Evolutionary conservation across 2,329 filamentous ascomycete genomes (phyloP).

Genomic region (Tolypocladium guangdongense): DNA sequence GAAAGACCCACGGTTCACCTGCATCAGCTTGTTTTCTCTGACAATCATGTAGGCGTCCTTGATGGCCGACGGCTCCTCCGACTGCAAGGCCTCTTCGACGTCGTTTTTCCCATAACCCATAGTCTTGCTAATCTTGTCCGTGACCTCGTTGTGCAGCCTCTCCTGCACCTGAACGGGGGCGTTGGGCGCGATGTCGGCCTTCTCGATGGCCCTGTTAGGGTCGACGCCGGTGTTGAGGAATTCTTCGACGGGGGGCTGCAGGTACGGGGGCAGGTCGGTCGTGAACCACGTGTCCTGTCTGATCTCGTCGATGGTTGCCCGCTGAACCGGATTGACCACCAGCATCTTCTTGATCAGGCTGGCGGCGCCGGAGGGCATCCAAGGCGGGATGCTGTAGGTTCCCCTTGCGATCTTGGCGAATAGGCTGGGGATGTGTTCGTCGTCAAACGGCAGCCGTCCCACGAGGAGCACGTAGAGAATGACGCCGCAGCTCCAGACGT

Average conservation of each 20-base stretch:
- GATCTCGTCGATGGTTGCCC: slow-evolving; percentile 90
- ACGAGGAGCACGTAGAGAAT: slow-evolving; percentile 78
- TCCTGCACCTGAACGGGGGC: slow-evolving; percentile 72
- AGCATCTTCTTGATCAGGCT: slow-evolving; percentile 85
- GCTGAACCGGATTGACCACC: slow-evolving; percentile 86
- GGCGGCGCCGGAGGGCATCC: slow-evolving; percentile 77
- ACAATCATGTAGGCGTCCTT: slow-evolving; percentile 99
- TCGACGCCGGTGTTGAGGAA: slow-evolving; percentile 92
- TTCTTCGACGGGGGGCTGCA: slow-evolving; percentile 79
- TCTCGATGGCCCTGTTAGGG: slow-evolving; percentile 80
- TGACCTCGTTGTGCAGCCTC: slow-evolving; percentile 83
- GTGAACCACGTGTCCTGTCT: slow-evolving; percentile 90
- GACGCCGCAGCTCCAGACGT: slow-evolving; percentile 95
- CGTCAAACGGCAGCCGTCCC: slow-evolving; percentile 85
- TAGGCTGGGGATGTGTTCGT: slow-evolving; percentile 93
- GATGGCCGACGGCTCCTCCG: slow-evolving; percentile 90
- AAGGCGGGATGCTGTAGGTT: slow-evolving; percentile 83
- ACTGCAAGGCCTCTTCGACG: slow-evolving; percentile 85
- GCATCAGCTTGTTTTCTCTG: slow-evolving; percentile 95
- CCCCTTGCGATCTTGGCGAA: slow-evolving; percentile 97
- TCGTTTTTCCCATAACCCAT: slow-evolving; percentile 96
- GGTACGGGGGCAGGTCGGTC: slow-evolving; percentile 74
- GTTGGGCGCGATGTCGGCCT: slow-evolving; percentile 68
- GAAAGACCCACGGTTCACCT: slow-evolving; percentile 67
- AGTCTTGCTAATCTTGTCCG: slow-evolving; percentile 90